These are phyloP conservation scores for Periconia macrospinosa DNA, from an alignment of 2,329 filamentous ascomycete species.

Conservation along the genomic window DNA sequence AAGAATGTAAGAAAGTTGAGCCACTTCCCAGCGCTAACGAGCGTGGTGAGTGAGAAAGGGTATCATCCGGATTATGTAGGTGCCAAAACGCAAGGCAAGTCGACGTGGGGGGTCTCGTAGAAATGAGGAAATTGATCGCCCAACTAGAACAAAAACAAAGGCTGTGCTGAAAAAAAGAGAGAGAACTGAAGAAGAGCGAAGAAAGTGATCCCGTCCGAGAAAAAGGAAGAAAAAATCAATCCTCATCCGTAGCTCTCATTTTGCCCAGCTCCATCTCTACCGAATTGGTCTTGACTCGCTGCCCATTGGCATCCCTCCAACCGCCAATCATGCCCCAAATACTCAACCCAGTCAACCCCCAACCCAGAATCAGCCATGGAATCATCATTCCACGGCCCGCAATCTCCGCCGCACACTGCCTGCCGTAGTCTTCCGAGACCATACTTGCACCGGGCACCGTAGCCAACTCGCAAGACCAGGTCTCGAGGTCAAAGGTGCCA, in stretches of 20 bases:
- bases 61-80: conserved; percentile 4
- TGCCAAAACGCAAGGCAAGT: background rate
- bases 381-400: conserved; percentile 34
- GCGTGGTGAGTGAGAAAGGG: conserved; percentile 2
- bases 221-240: background rate
- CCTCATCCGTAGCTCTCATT: conserved; percentile 16
- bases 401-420: conserved; percentile 31
- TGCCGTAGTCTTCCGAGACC: conserved; percentile 29
- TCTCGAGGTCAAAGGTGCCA: conserved; percentile 40
- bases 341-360: conserved; percentile 18
- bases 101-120: no score
- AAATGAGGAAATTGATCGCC: background rate
- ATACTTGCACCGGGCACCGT: conserved; percentile 20
- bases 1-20: background rate
- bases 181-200: background rate
- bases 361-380: conserved; percentile 28
- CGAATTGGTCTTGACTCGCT: conserved; percentile 31
- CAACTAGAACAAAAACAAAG: background rate
- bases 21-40: conserved; percentile 6
- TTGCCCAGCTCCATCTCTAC: conserved; percentile 33
- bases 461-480: conserved; percentile 37
- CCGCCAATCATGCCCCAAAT: conserved; percentile 27
- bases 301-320: conserved; percentile 18
- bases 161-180: background rate
- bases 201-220: background rate